Percentiles rank a stretch among this genome's conserved stretches.
phyloP scores from a whole-genome alignment of 345 rosid genomes.

The Brassica juncea region DNA sequence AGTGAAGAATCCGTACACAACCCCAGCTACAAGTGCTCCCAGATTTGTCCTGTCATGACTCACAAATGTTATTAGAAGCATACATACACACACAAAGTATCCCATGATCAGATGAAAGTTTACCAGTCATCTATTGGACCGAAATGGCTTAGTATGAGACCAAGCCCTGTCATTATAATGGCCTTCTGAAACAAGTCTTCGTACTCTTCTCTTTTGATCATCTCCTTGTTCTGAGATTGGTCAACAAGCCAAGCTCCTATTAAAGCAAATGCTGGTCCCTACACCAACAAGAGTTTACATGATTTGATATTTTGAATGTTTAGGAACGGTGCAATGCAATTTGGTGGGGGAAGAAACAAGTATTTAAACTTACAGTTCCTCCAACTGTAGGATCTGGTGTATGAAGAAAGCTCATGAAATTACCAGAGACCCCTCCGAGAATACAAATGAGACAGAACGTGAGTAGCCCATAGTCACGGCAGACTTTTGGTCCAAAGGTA shows the following conservation, averaged over 20 bases:
- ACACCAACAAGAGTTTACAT: constrained; percentile 15
- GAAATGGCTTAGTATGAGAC: constrained; percentile 74
- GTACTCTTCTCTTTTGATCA: constrained; percentile 45
- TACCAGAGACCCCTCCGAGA: constrained; percentile 88
- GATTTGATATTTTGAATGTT: not conserved
- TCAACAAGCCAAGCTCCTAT: constrained; percentile 90
- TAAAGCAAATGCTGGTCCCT: constrained; percentile 83
- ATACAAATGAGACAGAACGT: constrained; percentile 73
- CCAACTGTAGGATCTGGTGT: constrained; percentile 83
- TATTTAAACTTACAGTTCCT: constrained; percentile 63
- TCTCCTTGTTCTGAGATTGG: constrained; percentile 65
- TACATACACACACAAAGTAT: not conserved
- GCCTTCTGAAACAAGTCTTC: constrained; percentile 79
- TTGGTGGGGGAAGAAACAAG: not conserved
- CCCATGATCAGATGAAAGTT: constrained; percentile 7
- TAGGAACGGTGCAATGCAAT: not conserved
- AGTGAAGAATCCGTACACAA: constrained; percentile 61
- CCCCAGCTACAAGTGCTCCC: constrained; percentile 71
- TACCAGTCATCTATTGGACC: constrained; percentile 87
- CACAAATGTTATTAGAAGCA: not conserved
- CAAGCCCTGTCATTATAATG: constrained; percentile 55
- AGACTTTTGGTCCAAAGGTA: constrained; percentile 76
- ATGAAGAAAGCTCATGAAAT: constrained; percentile 84
- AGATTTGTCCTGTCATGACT: constrained; percentile 63
- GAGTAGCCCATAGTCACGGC: constrained; percentile 71